phyloP scores from a whole-genome alignment of 2,329 filamentous ascomycete genomes.

The Myriosclerotinia scirpicola region DNA sequence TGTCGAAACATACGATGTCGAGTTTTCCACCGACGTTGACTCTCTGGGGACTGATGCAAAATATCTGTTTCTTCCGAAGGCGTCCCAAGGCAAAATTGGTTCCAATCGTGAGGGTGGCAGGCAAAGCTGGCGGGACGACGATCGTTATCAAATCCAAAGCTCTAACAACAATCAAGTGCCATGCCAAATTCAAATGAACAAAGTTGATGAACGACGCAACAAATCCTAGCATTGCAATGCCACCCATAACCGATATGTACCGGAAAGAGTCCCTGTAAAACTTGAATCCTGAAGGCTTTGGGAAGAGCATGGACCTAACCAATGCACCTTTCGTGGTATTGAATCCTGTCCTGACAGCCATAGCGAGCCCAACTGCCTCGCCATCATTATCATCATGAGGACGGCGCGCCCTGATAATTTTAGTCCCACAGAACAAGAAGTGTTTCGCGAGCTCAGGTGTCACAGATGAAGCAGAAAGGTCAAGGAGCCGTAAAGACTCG shows the following conservation, averaged over 20 bases:
- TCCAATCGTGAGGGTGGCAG: constrained; percentile 92
- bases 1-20: constrained; percentile 96
- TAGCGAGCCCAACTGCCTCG: constrained; percentile 85
- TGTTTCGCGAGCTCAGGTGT: constrained; percentile 81
- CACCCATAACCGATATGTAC: constrained; percentile 95
- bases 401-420: constrained; percentile 84
- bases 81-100: constrained; percentile 91
- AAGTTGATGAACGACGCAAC: constrained; percentile 92
- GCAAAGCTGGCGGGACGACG: constrained; percentile 90
- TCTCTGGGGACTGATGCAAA: constrained; percentile 95
- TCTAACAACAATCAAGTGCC: constrained; percentile 88
- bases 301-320: constrained; percentile 97
- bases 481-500: constrained; percentile 71
- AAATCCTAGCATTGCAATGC: constrained; percentile 83
- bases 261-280: constrained; percentile 98
- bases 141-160: constrained; percentile 96
- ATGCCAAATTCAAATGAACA: constrained; percentile 75
- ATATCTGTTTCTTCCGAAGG: constrained; percentile 86
- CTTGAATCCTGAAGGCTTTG: constrained; percentile 96
- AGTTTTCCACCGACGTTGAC: constrained; percentile 96
- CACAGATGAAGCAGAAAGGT: constrained; percentile 78
- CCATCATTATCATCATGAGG: constrained; percentile 84
- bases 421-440: constrained; percentile 93
- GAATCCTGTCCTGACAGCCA: constrained; percentile 93
- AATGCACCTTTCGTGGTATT: constrained; percentile 96